Conservation (phyloP, 176 grass and related monocot genomes). For the Oryza coarctata region DNA sequence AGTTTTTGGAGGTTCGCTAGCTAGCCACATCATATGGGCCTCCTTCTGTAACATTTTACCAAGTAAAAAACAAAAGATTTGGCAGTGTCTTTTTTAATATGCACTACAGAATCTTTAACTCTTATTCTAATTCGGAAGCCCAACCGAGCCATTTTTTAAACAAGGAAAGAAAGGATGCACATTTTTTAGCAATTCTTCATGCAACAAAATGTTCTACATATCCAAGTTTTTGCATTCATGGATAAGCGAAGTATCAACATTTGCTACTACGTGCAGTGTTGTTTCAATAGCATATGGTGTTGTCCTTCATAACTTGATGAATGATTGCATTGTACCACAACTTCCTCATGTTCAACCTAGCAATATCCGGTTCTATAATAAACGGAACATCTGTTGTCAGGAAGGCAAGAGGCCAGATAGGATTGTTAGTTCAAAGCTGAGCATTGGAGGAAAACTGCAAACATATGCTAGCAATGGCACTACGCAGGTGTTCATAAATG, state of each 20-base stretch:
- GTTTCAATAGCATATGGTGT: neutral
- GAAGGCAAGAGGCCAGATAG: constrained; percentile 64
- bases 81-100: neutral
- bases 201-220: neutral
- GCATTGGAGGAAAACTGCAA: constrained; percentile 56
- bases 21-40: neutral
- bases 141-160: neutral
- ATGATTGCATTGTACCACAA: neutral
- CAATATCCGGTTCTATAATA: neutral
- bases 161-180: neutral
- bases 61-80: neutral
- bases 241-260: neutral
- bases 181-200: neutral
- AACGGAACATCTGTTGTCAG: constrained; percentile 27
- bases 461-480: constrained; percentile 65
- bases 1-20: neutral
- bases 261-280: no score
- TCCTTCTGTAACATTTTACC: neutral
- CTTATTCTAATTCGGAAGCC: neutral
- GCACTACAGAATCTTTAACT: neutral
- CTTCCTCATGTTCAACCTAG: neutral
- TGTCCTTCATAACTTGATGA: neutral
- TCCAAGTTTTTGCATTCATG: neutral
- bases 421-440: constrained; percentile 68
- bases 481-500: constrained; percentile 69